These are phyloP conservation scores for Polyplosphaeria fusca DNA, from an alignment of 495 filamentous ascomycete genomes.

Conservation along the genomic window DNA sequence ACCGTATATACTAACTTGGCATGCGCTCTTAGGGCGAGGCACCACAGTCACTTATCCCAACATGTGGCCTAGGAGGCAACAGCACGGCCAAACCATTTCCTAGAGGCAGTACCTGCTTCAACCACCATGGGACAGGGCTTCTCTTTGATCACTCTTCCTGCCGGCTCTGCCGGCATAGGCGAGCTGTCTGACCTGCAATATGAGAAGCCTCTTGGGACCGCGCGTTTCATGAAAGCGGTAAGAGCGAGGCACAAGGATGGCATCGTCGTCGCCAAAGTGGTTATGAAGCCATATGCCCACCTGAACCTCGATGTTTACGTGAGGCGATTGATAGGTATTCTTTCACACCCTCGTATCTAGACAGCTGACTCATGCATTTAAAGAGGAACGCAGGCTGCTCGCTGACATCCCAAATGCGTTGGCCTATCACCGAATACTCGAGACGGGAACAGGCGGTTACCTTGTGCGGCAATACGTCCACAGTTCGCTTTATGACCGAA, in stretches of 20 bases:
- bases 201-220: conserved; percentile 87
- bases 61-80: conserved; percentile 27
- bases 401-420: conserved; percentile 87
- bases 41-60: too few relatives aligned
- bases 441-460: conserved; percentile 86
- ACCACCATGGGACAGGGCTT: conserved; percentile 91
- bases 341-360: neutral
- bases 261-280: conserved; percentile 85
- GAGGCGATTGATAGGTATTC: conserved; percentile 67
- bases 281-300: conserved; percentile 80
- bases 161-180: conserved; percentile 88
- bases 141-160: conserved; percentile 83
- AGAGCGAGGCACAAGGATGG: conserved; percentile 86
- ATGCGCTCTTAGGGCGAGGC: too few relatives aligned
- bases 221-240: conserved; percentile 97
- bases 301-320: conserved; percentile 77
- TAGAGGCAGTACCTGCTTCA: neutral
- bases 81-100: neutral
- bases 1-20: too few relatives aligned
- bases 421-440: conserved; percentile 81
- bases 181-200: conserved; percentile 86
- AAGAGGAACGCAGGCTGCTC: conserved; percentile 77
- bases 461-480: conserved; percentile 95
- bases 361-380: conserved; percentile 5
- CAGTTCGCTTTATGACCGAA: conserved; percentile 94